phyloP scores from a whole-genome alignment of 2,329 filamentous ascomycete species.

The Cladorrhinum sp. region DNA sequence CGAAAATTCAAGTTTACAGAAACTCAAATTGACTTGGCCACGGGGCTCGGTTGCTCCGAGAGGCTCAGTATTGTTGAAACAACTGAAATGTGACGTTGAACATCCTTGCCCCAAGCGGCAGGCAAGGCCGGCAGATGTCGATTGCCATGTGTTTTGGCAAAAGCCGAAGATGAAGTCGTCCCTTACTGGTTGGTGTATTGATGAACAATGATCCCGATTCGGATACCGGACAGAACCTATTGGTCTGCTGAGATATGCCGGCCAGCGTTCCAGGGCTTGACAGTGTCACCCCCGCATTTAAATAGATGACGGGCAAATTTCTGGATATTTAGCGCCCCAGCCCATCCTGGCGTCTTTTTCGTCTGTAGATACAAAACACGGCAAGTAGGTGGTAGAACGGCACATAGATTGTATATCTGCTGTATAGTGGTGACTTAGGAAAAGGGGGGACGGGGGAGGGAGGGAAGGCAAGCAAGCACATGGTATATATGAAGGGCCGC shows the following conservation, averaged over 20 bases:
- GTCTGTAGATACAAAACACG: too few relatives aligned
- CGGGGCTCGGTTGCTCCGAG: not conserved
- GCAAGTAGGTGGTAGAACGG: too few relatives aligned
- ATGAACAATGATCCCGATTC: not conserved
- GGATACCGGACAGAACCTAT: constrained; percentile 3
- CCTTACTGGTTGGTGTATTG: not conserved
- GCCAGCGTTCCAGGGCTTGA: not conserved
- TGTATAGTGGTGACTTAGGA: not conserved
- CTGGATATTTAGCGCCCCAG: not conserved
- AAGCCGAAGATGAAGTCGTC: constrained; percentile 1
- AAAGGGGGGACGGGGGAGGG: not conserved
- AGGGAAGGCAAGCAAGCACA: not conserved
- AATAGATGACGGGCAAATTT: constrained; percentile 7
- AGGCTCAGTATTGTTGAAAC: too few relatives aligned
- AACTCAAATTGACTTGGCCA: not conserved
- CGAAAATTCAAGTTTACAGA: not conserved
- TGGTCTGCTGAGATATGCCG: constrained; percentile 5
- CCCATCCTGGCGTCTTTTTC: not conserved
- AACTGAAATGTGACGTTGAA: not conserved
- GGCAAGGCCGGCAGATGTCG: not conserved
- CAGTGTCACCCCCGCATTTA: constrained; percentile 10
- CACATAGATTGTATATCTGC: not conserved
- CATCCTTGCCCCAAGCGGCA: not conserved
- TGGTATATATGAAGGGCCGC: not conserved
- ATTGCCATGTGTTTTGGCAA: constrained; percentile 3